Base-by-base conservation (phyloP, 331 rosid genomes). In the Erythrophleum ivorense region DNA sequence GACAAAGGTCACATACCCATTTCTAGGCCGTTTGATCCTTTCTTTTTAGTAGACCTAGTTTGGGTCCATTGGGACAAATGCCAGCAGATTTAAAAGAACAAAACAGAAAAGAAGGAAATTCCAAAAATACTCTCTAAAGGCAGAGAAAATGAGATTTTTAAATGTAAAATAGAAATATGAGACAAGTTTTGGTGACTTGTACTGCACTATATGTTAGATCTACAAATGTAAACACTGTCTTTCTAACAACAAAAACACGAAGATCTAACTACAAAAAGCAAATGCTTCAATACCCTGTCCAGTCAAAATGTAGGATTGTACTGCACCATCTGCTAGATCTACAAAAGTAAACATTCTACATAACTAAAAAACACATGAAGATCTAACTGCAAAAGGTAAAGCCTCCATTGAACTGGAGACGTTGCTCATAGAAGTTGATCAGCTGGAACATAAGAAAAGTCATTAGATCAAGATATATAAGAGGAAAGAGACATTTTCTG, bases 381-480 rank as follows among this genome's bases (percentile, higher is more conserved):
- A 82, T 55, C 85, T 68, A 69, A 72, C 86, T 78, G 59, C 77
- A 85, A 31, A 81, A 78, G 13, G 15, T 60, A 69, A 41, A 81
- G 53, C 82, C 81, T 41, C 49, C 54, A 68, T 58, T 86, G 88
- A 91, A 93, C 76, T 90, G 93, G 80, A 95, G 94, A 86, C 88
- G 98, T 81, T 90, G 96, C 92, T 95, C 99, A 1, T 95, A 95
- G 88, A 86, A 95, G 87, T 87, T 85, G 84, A 95, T 93, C 89
- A 95, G 81, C 99, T 95, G 96, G 55, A 82, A 83, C 79, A 60
- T 3, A 33, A 71, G 52, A 75, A 58, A 86, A 65, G 63, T 0
- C 40, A 55, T 54, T 53, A 71, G 54, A 31, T 75, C 76, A 68
- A 11, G 36, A 73, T 9, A 45, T 43, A 68, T 58, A 71, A 60